Evolutionary conservation across 2,329 filamentous ascomycete genomes (phyloP), one percentile per base, ranked within the genome.

Genomic region (Penicillium nordicum): DNA sequence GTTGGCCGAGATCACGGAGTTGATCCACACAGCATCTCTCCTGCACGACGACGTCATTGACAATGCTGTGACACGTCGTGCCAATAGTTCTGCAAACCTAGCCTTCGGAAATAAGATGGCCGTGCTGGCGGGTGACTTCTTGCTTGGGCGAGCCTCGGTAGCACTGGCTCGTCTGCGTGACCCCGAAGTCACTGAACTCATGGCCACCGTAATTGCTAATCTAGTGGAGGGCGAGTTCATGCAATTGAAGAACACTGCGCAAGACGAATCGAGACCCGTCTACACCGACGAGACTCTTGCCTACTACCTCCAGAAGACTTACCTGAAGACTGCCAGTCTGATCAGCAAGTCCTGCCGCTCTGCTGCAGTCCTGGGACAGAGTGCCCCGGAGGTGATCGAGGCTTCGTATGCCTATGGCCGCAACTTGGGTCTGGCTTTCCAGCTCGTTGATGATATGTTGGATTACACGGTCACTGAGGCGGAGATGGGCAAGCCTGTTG

Each of bases 101-200:
- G 90, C 92, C 68, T 97, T 97, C 68, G 94, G 94, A 62, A 99
- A 99, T 80, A 99, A 99, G 76, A 97, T 99, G 93, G 93, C 94
- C 14, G 93, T 99, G 2, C 78, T 99, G 63, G 94, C 94, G 0
- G 94, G 94, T n/a, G 94, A 99, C 72, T 99, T 99, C 70, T 79
- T 99, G 43, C 83, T 99, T 2, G 93, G 93, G 4, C 84, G 94
- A 50, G 94, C 94, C 1, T 99, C 94, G 0, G 92, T 97, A 7
- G 93, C 93, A 6, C 82, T 99, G 41, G 94, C 94, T 14, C 86
- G 94, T 41, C 79, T 99, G 57, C 85, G 93, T 32, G 91, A 99
- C 70, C 89, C 92, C 42, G 94, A 99, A 75, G 94, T 99, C 3
- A 91, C 92, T 9, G 94, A 99, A 78, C 83, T 99, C 8, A 80